A percentile compares a stretch with the other conserved stretches of the same genome.
Evolutionary conservation across 2,329 filamentous ascomycete genomes (phyloP).

Genomic region (Aspergillus ochraceus): DNA sequence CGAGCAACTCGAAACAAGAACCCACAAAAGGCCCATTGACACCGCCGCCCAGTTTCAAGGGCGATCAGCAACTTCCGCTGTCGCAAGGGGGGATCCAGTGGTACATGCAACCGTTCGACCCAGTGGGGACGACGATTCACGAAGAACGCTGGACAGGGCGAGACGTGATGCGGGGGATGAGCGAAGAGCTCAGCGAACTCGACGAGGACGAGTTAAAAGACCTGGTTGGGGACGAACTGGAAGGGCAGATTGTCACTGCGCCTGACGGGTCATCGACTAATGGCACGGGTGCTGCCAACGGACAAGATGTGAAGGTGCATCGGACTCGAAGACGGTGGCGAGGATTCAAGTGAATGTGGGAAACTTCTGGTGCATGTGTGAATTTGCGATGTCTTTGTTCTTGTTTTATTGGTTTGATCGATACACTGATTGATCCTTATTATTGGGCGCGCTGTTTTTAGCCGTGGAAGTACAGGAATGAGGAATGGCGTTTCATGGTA

Average conservation of each 20-base stretch:
- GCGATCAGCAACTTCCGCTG: constrained; percentile 51
- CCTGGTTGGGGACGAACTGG: constrained; percentile 55
- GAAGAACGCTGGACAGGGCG: constrained; percentile 73
- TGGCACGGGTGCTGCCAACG: constrained; percentile 13
- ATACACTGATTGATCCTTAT: neutral
- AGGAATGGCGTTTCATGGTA: neutral
- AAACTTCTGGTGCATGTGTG: constrained; percentile 3
- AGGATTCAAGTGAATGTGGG: constrained; percentile 25
- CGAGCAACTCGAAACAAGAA: constrained; percentile 43
- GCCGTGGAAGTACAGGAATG: neutral
- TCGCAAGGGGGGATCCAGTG: constrained; percentile 78
- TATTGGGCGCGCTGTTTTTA: neutral
- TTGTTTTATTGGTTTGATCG: constrained; percentile 4
- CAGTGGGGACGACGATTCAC: constrained; percentile 74
- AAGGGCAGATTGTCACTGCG: constrained; percentile 12
- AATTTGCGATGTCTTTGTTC: constrained; percentile 12
- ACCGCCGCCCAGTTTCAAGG: constrained; percentile 42
- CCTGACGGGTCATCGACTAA: constrained; percentile 13
- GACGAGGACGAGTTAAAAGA: constrained; percentile 87
- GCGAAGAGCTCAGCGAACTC: constrained; percentile 86
- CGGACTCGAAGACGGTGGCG: constrained; percentile 33
- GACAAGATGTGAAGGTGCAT: constrained; percentile 26
- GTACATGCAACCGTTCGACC: constrained; percentile 82
- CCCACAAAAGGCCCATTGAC: constrained; percentile 34
- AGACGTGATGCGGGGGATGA: constrained; percentile 70